phyloP scores from a whole-genome alignment of 228 moss, liverwort and hornwort species.

The Sphagnum fallax region DNA sequence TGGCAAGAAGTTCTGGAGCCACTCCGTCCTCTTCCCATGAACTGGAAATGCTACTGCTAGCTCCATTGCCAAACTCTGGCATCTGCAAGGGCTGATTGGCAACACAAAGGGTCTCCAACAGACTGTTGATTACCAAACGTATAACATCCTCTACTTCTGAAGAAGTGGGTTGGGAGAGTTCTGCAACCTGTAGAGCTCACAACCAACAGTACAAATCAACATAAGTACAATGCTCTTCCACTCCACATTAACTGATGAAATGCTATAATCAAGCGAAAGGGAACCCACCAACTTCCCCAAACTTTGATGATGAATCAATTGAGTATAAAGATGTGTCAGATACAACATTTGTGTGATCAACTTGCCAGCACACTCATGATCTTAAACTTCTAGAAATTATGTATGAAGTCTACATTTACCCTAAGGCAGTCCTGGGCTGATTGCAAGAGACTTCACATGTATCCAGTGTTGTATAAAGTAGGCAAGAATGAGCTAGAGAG shows the following conservation, averaged over 20 bases:
- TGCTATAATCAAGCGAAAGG: no score
- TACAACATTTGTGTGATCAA: no score
- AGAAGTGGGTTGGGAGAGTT: constrained; percentile 39
- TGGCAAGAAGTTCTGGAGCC: constrained; percentile 21
- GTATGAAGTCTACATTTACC: no score
- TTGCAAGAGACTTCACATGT: no score
- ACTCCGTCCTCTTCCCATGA: constrained; percentile 29
- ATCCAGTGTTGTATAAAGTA: no score
- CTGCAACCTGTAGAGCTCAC: constrained; percentile 24
- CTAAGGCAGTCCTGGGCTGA: no score
- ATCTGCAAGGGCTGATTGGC: constrained; percentile 18
- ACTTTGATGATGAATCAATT: no score
- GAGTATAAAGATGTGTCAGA: no score
- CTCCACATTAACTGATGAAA: not conserved
- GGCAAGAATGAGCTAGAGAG: not conserved
- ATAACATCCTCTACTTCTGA: constrained; percentile 39
- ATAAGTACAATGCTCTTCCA: not conserved
- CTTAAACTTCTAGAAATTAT: no score
- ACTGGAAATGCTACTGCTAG: constrained; percentile 19
- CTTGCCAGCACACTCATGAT: no score
- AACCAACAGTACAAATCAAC: not conserved
- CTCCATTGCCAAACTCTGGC: constrained; percentile 20
- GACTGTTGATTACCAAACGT: constrained; percentile 28
- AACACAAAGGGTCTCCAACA: constrained; percentile 24
- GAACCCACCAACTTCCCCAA: no score